Evolutionary conservation across 116 monocot genomes (phyloP), one percentile per base, ranked within the genome.

Genomic region (Cymodocea nodosa): DNA sequence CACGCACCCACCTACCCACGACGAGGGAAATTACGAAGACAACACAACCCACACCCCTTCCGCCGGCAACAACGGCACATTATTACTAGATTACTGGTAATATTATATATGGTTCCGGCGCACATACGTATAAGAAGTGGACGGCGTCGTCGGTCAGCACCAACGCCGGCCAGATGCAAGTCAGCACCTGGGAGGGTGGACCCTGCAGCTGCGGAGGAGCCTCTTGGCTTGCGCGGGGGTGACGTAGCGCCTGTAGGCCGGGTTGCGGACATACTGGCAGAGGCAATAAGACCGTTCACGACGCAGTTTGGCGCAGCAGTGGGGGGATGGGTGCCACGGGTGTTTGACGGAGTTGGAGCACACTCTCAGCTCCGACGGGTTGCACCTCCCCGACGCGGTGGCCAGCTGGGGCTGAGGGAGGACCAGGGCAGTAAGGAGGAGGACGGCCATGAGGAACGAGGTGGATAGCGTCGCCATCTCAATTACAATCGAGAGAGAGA

Each of bases 271-370:
- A 18, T 63, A 81, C 67, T 77, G 55, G 67, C 81, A 81, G 18
- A 81, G 59, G 71, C 81, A 81, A n/a, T n/a, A n/a, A n/a, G n/a
- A n/a, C n/a, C 0, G 65, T 58, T 81, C 74, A 52, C 35, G 56
- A 53, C 35, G 73, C n/a, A 81, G 71, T 56, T 52, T 67, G 7
- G 30, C 19, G 61, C 78, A 82, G 60, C 78, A 82, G 4, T 56
- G 17, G 6, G 60, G 12, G 15, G 65, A 49, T 1, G 82, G 78
- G 6, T 4, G 54, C 54, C n/a, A 54, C 54, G 19, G 6, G 54
- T n/a, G 0, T 17, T 5, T 0, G 54, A 20, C 18, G 54, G 19
- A 17, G 6, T 17, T 4, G 54, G 44, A 0, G 44, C 54, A 54
- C 1, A n/a, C 19, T 2, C 54, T 12, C 54, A 54, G 20, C 17